A percentile compares a stretch with the other conserved stretches of the same genome.
Conservation (phyloP, 768 basidiomycete genomes). For the Infundibulicybe gibba region DNA sequence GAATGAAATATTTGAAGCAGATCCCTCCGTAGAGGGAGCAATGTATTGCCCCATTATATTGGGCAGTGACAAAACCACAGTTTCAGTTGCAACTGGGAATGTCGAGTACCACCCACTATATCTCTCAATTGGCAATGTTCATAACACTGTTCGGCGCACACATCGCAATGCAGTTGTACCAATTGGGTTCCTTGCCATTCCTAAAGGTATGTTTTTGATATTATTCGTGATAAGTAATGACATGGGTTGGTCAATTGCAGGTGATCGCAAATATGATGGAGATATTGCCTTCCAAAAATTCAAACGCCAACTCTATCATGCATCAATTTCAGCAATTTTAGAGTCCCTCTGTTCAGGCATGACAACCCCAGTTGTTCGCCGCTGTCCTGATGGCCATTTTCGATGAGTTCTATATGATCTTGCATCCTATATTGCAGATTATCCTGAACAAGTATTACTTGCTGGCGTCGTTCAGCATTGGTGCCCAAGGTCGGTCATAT, state of each 20-base stretch:
- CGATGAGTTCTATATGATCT: constrained; percentile 17
- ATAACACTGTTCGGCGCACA: constrained; percentile 24
- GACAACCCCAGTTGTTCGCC: constrained; percentile 8
- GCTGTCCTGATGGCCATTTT: constrained; percentile 20
- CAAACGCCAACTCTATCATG: constrained; percentile 12
- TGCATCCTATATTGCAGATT: constrained; percentile 23
- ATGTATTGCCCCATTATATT: constrained; percentile 27
- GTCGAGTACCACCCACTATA: constrained; percentile 34
- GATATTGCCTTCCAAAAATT: constrained; percentile 8
- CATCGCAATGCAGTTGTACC: constrained; percentile 13
- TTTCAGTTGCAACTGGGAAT: constrained; percentile 32
- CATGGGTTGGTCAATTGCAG: background rate
- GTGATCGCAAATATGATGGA: background rate
- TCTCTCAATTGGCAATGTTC: constrained; percentile 24
- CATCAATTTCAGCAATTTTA: constrained; percentile 3
- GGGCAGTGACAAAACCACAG: constrained; percentile 34
- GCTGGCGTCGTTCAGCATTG: constrained; percentile 17
- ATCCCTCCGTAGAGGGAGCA: constrained; percentile 17
- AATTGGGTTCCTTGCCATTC: background rate
- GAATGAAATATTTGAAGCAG: background rate
- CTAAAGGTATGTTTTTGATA: background rate
- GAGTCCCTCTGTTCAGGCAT: constrained; percentile 2
- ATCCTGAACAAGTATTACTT: constrained; percentile 20
- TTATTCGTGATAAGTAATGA: background rate
- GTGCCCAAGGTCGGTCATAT: constrained; percentile 12